A percentile compares a stretch with the other conserved stretches of the same genome.
These are phyloP conservation scores for Epichloe sibirici DNA, from an alignment of 2,329 filamentous ascomycete genomes.

Conservation along the genomic window DNA sequence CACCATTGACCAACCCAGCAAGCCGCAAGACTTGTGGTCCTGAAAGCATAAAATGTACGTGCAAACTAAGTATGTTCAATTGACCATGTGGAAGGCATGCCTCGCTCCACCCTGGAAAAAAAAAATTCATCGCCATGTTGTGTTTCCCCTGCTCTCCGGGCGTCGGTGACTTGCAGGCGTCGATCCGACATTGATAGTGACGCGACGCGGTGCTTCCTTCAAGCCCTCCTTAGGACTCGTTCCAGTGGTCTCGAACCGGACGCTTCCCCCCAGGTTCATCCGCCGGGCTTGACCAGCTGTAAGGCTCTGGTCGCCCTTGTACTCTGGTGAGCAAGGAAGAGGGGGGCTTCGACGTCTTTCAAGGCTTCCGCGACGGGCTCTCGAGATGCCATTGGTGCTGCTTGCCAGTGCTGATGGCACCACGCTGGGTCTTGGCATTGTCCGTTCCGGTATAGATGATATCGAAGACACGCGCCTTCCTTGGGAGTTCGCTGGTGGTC, in stretches of 20 bases:
- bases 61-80: neutral
- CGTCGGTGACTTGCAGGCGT: constrained; percentile 15
- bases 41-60: neutral
- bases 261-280: constrained; percentile 40
- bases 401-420: constrained; percentile 33
- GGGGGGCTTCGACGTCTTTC: constrained; percentile 43
- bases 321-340: constrained; percentile 38
- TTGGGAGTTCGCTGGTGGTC: constrained; percentile 20
- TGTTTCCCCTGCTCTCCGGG: constrained; percentile 18
- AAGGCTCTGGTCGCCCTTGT: constrained; percentile 26
- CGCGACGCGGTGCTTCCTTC: constrained; percentile 19
- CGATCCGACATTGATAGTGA: constrained; percentile 25
- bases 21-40: neutral
- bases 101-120: neutral
- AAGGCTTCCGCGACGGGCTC: constrained; percentile 36
- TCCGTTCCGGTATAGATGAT: constrained; percentile 18
- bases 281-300: constrained; percentile 44
- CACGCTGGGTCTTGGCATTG: constrained; percentile 22
- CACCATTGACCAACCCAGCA: neutral
- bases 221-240: constrained; percentile 15
- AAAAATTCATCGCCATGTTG: constrained; percentile 18
- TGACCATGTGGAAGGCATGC: neutral
- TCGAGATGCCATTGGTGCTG: constrained; percentile 42
- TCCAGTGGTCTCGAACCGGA: constrained; percentile 18
- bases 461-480: constrained; percentile 34